Base-by-base conservation (phyloP, 2,329 filamentous ascomycete species). In the Shiraia sp. region DNA sequence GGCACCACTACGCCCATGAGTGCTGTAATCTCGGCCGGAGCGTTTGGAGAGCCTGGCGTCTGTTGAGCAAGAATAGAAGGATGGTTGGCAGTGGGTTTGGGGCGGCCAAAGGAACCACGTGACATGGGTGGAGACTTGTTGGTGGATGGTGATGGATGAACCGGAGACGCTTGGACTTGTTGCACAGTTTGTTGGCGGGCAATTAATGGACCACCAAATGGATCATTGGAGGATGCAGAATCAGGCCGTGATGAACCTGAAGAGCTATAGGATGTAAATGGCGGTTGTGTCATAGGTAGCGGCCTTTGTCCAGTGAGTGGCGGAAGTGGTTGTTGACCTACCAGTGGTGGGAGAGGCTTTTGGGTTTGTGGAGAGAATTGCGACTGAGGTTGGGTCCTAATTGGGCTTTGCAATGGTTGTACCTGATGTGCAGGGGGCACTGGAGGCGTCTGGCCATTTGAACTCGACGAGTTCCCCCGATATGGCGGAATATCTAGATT, bases 1-100 rank as follows among this genome's bases (percentile, higher is more conserved):
- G 93, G 93, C 49, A 97, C 85, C 26, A 99, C 89, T 36, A 99
- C 92, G 55, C 92, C 89, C 61, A 87, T 89, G 1, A 96, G 79
- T 2, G 91, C 90, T 38, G 95, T 93, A 15, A 95, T 79, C 43
- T 95, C 87, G 10, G 80, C 80, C 16, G 80, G 70, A 47, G 80
- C 82, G 2, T 77, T 63, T 0, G 82, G 79, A 1, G 80, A 76
- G 6, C 40, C 45, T 77, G 78, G 16, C 77, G 74, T 14, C 78
- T 74, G 53, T 17, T 40, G 38, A 10, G 38, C 38, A 12, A 47
- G 37, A 32, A 50, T 50, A 35, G 46, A 47, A 35, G 50, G 36
- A 27, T 51, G 47, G 29, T 51, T 57, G 19, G 46, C 43, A 9
- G 49, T 51, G 16, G 53, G 51, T 29, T 62, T 65, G 9, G 61